Evolutionary conservation across 2,329 filamentous ascomycete genomes (phyloP).

Genomic region (Fusarium piperis): DNA sequence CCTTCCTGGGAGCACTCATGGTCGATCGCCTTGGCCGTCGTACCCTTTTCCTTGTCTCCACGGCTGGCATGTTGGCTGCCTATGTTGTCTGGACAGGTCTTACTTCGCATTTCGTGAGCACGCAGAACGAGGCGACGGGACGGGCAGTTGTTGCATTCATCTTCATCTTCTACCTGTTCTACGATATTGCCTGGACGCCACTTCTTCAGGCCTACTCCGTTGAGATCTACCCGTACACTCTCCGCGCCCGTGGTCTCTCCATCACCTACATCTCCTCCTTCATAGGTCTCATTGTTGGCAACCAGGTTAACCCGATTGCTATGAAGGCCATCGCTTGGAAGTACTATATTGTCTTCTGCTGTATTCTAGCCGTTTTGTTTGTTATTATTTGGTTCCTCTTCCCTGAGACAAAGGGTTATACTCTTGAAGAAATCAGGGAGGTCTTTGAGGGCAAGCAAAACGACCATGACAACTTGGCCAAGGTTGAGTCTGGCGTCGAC

Average conservation of each 20-base stretch:
- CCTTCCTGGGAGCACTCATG: constrained; percentile 47
- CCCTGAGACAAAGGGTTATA: constrained; percentile 43
- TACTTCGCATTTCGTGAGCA: background rate
- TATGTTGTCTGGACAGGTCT: background rate
- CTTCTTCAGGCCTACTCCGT: constrained; percentile 42
- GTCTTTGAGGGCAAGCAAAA: constrained; percentile 38
- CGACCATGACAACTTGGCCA: constrained; percentile 1
- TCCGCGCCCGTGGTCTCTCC: constrained; percentile 22
- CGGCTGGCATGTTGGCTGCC: background rate
- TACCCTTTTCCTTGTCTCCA: constrained; percentile 29
- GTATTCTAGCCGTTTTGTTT: constrained; percentile 44
- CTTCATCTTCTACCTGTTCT: constrained; percentile 50
- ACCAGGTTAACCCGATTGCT: constrained; percentile 52
- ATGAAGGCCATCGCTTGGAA: constrained; percentile 49
- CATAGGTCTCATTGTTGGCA: constrained; percentile 44
- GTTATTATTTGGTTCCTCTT: constrained; percentile 49
- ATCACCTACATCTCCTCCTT: constrained; percentile 23
- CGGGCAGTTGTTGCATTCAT: constrained; percentile 47
- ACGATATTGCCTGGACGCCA: constrained; percentile 48
- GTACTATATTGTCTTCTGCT: constrained; percentile 52
- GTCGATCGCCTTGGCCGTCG: constrained; percentile 52
- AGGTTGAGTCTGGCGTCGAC: background rate
- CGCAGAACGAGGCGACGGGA: background rate
- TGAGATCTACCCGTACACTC: constrained; percentile 38
- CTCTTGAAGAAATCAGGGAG: constrained; percentile 41